A percentile compares a stretch with the other conserved stretches of the same genome.
phyloP scores from a whole-genome alignment of 169 alveolate species.

The Eimeria praecox region DNA sequence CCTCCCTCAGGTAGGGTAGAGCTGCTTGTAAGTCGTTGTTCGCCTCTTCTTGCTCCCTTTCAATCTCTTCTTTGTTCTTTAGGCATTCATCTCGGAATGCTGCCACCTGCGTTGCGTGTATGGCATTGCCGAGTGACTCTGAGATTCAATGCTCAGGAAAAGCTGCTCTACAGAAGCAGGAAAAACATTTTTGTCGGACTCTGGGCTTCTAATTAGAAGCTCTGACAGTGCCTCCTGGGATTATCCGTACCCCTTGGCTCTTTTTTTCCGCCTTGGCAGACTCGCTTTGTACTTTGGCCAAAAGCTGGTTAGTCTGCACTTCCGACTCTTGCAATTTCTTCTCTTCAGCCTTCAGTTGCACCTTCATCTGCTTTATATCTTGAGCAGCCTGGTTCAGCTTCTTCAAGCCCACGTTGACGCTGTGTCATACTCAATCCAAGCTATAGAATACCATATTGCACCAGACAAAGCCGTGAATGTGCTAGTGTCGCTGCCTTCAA shows the following conservation, averaged over 20 bases:
- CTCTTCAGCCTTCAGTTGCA: slow-evolving; percentile 95
- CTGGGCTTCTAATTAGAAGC: neutral
- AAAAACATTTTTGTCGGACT: neutral
- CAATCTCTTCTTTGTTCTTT: slow-evolving; percentile 92
- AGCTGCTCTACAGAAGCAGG: neutral
- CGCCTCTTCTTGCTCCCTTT: slow-evolving; percentile 95
- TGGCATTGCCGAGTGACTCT: neutral
- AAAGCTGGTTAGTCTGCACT: slow-evolving; percentile 93
- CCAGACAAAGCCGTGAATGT: slow-evolving; percentile 34
- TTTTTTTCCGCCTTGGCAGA: slow-evolving; percentile 96
- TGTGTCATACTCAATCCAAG: neutral
- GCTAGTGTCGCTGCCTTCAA: neutral
- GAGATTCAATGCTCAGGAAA: neutral
- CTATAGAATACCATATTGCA: neutral
- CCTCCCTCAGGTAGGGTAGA: slow-evolving; percentile 95
- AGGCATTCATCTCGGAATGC: slow-evolving; percentile 92
- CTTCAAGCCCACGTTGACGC: slow-evolving; percentile 96
- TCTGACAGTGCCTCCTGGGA: neutral
- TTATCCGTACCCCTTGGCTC: slow-evolving; percentile 92
- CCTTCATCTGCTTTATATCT: slow-evolving; percentile 95
- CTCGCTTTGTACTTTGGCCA: slow-evolving; percentile 95
- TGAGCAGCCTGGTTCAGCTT: slow-evolving; percentile 96
- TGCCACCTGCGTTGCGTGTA: slow-evolving; percentile 53
- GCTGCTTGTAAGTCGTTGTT: slow-evolving; percentile 97
- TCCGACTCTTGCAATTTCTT: slow-evolving; percentile 95